phyloP scores from a whole-genome alignment of 805 yeast genomes.

The Candida golubevii region DNA sequence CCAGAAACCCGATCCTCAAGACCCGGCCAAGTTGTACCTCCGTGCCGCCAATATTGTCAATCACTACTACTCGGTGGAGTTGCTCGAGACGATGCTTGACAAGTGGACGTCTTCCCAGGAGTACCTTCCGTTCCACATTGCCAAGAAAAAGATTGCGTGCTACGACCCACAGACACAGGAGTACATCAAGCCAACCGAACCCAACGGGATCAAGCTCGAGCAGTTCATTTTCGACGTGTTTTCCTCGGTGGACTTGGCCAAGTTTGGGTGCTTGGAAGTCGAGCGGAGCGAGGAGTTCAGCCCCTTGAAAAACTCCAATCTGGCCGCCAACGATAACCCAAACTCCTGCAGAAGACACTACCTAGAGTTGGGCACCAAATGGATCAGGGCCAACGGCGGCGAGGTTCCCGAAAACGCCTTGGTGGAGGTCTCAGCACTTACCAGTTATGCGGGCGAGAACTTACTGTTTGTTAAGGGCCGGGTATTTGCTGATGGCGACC shows the following conservation, averaged over 20 bases:
- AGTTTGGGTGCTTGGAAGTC: conserved; percentile 91
- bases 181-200: conserved; percentile 57
- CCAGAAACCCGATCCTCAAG: conserved; percentile 55
- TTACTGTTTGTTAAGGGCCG: conserved; percentile 53
- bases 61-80: conserved; percentile 86
- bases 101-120: conserved; percentile 65
- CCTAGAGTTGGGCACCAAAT: conserved; percentile 62
- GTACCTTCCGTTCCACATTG: conserved; percentile 88
- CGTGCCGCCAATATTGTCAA: conserved; percentile 97
- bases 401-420: conserved; percentile 40
- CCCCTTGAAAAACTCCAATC: conserved; percentile 88
- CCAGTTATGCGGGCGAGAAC: conserved; percentile 76
- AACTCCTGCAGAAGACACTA: conserved; percentile 69
- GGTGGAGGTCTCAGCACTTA: conserved; percentile 73
- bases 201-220: conserved; percentile 92
- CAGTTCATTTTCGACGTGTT: conserved; percentile 97
- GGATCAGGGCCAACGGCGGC: conserved; percentile 77
- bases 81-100: conserved; percentile 56
- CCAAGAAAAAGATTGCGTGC: conserved; percentile 77
- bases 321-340: conserved; percentile 79
- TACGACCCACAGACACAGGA: conserved; percentile 46
- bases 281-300: conserved; percentile 82
- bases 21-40: conserved; percentile 51
- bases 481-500: conserved; percentile 31
- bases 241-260: conserved; percentile 62